Conservation (phyloP, 1,284 basidiomycete genomes). For the Boletellus deceptivus region DNA sequence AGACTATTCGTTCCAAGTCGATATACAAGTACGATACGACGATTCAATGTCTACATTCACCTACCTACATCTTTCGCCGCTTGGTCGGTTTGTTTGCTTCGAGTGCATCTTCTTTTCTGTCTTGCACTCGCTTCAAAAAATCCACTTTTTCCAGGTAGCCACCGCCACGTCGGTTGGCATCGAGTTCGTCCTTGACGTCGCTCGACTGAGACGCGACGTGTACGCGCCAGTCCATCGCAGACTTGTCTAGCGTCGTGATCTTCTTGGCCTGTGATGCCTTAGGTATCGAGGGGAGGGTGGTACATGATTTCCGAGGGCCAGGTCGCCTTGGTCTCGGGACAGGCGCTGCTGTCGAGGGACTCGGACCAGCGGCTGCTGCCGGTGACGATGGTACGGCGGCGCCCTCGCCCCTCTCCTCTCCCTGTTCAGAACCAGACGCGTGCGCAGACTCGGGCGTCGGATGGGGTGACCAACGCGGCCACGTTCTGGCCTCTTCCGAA, state of each 20-base stretch:
- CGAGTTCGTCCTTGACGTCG: conserved; percentile 64
- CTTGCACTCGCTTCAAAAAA: conserved; percentile 72
- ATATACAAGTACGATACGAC: conserved; percentile 14
- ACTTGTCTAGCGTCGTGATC: conserved; percentile 78
- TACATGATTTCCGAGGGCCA: conserved; percentile 65
- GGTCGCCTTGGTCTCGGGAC: conserved; percentile 40
- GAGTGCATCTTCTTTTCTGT: conserved; percentile 61
- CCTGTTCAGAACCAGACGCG: neutral
- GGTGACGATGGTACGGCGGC: neutral
- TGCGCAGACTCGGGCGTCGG: conserved; percentile 20
- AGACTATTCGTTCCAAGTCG: neutral
- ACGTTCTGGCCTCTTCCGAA: conserved; percentile 71
- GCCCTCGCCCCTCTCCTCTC: neutral
- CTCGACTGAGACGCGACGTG: conserved; percentile 52
- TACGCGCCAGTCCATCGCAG: conserved; percentile 76
- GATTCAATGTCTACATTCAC: neutral
- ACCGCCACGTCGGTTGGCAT: conserved; percentile 65
- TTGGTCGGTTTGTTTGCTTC: conserved; percentile 57
- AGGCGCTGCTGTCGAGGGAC: conserved; percentile 10
- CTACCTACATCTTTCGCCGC: conserved; percentile 44
- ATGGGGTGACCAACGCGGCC: conserved; percentile 51
- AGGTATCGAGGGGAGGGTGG: conserved; percentile 49
- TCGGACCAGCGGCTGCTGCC: conserved; percentile 9
- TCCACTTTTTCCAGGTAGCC: conserved; percentile 82
- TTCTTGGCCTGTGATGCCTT: conserved; percentile 60